These are phyloP conservation scores for Leccinum insigne DNA, from an alignment of 1,284 basidiomycete species.

Conservation along the genomic window DNA sequence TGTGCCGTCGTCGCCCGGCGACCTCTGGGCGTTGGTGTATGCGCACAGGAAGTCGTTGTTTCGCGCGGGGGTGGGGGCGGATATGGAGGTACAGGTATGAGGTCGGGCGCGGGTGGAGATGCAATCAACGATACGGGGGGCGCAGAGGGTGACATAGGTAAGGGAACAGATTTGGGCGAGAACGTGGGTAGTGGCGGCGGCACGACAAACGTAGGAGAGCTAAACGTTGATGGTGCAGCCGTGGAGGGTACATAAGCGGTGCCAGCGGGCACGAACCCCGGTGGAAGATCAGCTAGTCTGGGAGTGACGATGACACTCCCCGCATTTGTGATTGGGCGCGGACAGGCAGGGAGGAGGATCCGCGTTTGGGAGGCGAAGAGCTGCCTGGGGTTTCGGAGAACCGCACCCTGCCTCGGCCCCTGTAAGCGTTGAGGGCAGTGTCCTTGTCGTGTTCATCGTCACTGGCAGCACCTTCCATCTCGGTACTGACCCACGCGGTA, in stretches of 20 bases:
- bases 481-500: slow-evolving; percentile 18
- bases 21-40: too few species aligned
- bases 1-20: too few species aligned
- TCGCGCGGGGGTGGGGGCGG: slow-evolving; percentile 35
- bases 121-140: background rate
- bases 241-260: slow-evolving; percentile 7
- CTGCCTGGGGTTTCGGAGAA: slow-evolving; percentile 13
- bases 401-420: slow-evolving; percentile 15
- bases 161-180: slow-evolving; percentile 16
- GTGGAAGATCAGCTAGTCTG: slow-evolving; percentile 22
- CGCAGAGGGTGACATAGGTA: slow-evolving; percentile 10
- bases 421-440: slow-evolving; percentile 7
- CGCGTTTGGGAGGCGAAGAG: slow-evolving; percentile 18
- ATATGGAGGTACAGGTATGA: slow-evolving; percentile 16
- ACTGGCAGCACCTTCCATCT: slow-evolving; percentile 25
- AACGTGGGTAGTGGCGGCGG: slow-evolving; percentile 16
- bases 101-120: slow-evolving; percentile 8
- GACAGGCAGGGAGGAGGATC: slow-evolving; percentile 15
- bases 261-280: slow-evolving; percentile 27
- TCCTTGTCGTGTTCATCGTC: slow-evolving; percentile 25
- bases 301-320: slow-evolving; percentile 11
- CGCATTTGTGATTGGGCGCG: background rate
- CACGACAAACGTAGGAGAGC: slow-evolving; percentile 18
- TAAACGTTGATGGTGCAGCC: slow-evolving; percentile 3
- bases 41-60: too few species aligned